A percentile compares a stretch with the other conserved stretches of the same genome.
phyloP scores from a whole-genome alignment of 148 eudicot genomes.

The Talinum fruticosum region DNA sequence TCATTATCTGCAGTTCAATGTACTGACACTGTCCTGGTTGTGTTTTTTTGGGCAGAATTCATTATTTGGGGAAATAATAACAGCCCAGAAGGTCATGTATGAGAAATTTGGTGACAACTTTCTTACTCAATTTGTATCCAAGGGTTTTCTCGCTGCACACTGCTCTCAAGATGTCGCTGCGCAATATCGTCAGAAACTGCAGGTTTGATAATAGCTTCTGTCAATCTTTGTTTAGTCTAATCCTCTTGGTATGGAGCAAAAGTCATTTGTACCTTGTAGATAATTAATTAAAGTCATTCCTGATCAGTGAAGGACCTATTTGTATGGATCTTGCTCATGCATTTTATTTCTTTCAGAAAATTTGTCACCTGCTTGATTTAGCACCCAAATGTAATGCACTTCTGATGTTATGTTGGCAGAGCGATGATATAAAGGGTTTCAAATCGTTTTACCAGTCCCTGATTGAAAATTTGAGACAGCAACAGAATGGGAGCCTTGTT shows the following conservation, averaged over 20 bases:
- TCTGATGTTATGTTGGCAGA: constrained; percentile 41
- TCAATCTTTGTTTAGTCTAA: background rate
- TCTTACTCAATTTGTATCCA: constrained; percentile 60
- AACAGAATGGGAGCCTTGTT: constrained; percentile 89
- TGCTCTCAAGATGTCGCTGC: constrained; percentile 87
- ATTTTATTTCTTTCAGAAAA: background rate
- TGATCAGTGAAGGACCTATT: background rate
- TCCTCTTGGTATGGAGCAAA: background rate
- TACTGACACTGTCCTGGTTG: background rate
- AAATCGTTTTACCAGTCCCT: constrained; percentile 75
- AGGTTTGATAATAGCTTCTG: constrained; percentile 40
- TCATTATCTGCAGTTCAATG: background rate
- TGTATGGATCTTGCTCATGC: background rate
- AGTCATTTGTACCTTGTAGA: background rate
- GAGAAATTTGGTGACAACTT: constrained; percentile 87
- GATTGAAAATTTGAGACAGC: constrained; percentile 68
- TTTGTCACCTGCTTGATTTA: background rate
- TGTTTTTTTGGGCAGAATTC: constrained; percentile 45
- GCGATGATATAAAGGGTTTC: constrained; percentile 68
- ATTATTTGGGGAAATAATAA: constrained; percentile 79
- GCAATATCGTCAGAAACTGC: constrained; percentile 83
- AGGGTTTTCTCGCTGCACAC: constrained; percentile 59
- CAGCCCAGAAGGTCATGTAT: constrained; percentile 92
- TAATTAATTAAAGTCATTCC: background rate
- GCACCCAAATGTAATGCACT: background rate